A percentile compares a stretch with the other conserved stretches of the same genome.
These are phyloP conservation scores for Artomyces pyxidatus DNA, from an alignment of 768 basidiomycete genomes.

Conservation along the genomic window DNA sequence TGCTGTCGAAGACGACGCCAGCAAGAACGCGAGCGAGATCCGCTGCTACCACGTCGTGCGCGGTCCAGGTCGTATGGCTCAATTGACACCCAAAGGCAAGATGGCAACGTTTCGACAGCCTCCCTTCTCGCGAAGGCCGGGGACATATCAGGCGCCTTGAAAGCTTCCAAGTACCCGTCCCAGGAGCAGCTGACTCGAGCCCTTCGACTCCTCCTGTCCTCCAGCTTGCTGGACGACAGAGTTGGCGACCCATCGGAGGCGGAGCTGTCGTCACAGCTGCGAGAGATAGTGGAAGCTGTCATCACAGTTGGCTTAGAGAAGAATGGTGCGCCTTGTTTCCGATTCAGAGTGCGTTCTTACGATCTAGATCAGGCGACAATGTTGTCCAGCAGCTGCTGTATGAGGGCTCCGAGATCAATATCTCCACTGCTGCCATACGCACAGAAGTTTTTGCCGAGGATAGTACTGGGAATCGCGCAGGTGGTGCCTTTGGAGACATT, in stretches of 20 bases:
- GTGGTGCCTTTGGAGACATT: background rate
- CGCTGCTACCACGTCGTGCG: no score
- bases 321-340: background rate
- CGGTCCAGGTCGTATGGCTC: no score
- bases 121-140: no score
- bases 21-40: no score
- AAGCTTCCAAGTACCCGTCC: background rate
- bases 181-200: background rate
- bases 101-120: no score
- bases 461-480: background rate
- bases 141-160: background rate
- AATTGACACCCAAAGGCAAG: no score
- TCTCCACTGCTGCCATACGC: background rate
- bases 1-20: no score
- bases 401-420: background rate
- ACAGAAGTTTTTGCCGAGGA: background rate
- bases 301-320: background rate
- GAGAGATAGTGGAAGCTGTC: background rate
- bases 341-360: background rate
- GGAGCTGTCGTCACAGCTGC: background rate
- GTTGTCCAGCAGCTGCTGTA: background rate
- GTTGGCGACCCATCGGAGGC: background rate
- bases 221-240: background rate
- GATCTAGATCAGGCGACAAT: background rate
- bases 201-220: background rate